These are phyloP conservation scores for Eutrema yunnanense DNA, from an alignment of 345 rosid species.

Conservation along the genomic window DNA sequence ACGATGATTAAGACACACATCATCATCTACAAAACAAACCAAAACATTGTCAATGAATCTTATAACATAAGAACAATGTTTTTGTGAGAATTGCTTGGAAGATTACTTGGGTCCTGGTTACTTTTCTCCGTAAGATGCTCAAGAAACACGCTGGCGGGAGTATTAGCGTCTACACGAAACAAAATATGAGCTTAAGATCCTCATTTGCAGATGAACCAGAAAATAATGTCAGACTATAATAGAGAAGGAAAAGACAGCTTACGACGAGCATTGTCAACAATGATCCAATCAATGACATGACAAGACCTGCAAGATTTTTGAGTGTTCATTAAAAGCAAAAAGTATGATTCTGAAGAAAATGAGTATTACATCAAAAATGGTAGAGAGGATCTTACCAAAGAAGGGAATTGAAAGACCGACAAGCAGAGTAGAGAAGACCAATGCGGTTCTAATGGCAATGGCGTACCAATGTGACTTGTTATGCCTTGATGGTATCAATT, in stretches of 20 bases:
- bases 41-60: neutral
- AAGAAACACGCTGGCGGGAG: conserved; percentile 86
- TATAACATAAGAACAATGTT: neutral
- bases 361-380: neutral
- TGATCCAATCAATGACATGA: conserved; percentile 93
- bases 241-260: conserved; percentile 27
- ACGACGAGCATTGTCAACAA: conserved; percentile 93
- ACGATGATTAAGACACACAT: conserved; percentile 51
- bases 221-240: neutral
- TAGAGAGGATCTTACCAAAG: conserved; percentile 51
- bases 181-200: neutral
- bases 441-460: conserved; percentile 58
- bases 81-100: neutral
- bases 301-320: conserved; percentile 51
- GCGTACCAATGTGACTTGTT: conserved; percentile 59
- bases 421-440: conserved; percentile 78
- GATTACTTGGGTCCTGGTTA: conserved; percentile 50
- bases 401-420: conserved; percentile 79
- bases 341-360: neutral
- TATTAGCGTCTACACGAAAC: conserved; percentile 60
- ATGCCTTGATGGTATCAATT: conserved; percentile 68
- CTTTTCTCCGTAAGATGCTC: conserved; percentile 60
- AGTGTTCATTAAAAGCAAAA: neutral
- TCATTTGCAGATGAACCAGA: neutral
- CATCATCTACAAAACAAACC: conserved; percentile 34